Evolutionary conservation across 495 filamentous ascomycete genomes (phyloP).

Genomic region (Collariella sp.): DNA sequence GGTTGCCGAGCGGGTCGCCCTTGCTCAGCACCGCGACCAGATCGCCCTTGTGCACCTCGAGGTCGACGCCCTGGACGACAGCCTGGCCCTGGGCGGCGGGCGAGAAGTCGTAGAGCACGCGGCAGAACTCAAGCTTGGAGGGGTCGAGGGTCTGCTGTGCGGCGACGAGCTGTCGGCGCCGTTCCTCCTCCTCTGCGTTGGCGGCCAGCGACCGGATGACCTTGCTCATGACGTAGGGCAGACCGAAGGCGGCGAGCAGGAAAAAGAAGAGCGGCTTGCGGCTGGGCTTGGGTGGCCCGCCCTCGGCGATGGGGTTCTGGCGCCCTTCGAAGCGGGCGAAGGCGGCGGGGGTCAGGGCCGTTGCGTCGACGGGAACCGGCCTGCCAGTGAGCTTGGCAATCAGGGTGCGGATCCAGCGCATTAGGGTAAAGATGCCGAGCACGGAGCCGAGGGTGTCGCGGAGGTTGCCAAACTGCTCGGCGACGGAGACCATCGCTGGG

Average conservation of each 20-base stretch:
- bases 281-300: conserved; percentile 59
- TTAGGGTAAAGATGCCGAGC: conserved; percentile 87
- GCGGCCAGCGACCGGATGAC: conserved; percentile 76
- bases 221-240: conserved; percentile 94
- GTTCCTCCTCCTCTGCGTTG: conserved; percentile 72
- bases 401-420: conserved; percentile 86
- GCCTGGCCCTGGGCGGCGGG: conserved; percentile 54
- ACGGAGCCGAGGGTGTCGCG: conserved; percentile 92
- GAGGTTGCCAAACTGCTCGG: conserved; percentile 91
- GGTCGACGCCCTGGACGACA: conserved; percentile 64
- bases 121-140: conserved; percentile 86
- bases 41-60: conserved; percentile 90
- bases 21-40: conserved; percentile 91
- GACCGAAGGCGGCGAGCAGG: conserved; percentile 82
- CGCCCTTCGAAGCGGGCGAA: conserved; percentile 84
- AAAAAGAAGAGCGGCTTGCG: conserved; percentile 96
- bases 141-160: conserved; percentile 59
- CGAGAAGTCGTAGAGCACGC: conserved; percentile 86
- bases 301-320: conserved; percentile 22
- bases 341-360: conserved; percentile 74
- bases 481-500: conserved; percentile 92
- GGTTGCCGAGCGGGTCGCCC: conserved; percentile 82
- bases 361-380: conserved; percentile 77
- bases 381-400: conserved; percentile 92
- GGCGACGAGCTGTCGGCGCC: conserved; percentile 45